phyloP scores from a whole-genome alignment of 2,329 filamentous ascomycete genomes.

The Aspergillus ruber region DNA sequence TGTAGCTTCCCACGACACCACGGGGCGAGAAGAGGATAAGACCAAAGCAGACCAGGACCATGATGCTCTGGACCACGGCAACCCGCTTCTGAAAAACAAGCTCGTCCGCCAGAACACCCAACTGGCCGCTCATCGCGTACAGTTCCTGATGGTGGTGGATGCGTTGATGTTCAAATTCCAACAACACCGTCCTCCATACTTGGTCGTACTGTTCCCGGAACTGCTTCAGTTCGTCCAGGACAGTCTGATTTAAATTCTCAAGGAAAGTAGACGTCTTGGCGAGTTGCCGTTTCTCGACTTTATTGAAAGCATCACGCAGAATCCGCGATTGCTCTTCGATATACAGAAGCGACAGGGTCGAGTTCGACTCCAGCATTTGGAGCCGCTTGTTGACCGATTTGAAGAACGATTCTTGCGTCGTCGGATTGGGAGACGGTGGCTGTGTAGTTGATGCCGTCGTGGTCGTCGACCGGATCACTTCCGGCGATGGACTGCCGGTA shows the following conservation, averaged over 20 bases:
- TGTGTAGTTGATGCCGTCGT: constrained; percentile 24
- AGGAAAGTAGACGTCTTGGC: constrained; percentile 77
- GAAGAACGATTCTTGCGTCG: constrained; percentile 96
- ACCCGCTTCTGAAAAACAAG: constrained; percentile 78
- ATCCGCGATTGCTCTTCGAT: constrained; percentile 94
- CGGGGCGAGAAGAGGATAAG: constrained; percentile 69
- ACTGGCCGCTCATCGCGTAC: constrained; percentile 68
- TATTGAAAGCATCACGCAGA: constrained; percentile 76
- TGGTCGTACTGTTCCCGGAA: constrained; percentile 88
- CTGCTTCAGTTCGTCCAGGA: constrained; percentile 70
- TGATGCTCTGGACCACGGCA: constrained; percentile 82
- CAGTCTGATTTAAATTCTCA: constrained; percentile 77
- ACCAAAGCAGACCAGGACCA: constrained; percentile 78
- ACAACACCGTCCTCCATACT: constrained; percentile 90
- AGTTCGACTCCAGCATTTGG: constrained; percentile 84
- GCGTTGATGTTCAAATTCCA: constrained; percentile 82
- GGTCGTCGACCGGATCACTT: constrained; percentile 30
- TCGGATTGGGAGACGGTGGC: constrained; percentile 58
- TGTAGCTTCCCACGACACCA: constrained; percentile 36
- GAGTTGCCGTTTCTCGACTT: constrained; percentile 80
- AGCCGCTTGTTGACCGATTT: constrained; percentile 92
- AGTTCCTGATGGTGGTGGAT: constrained; percentile 79
- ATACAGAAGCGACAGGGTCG: constrained; percentile 86
- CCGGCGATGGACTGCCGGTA: constrained; percentile 21
- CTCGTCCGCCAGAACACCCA: constrained; percentile 90